Evolutionary conservation across 1,284 basidiomycete species (phyloP), one percentile per base, ranked within the genome.

Genomic region (Grifola frondosa): DNA sequence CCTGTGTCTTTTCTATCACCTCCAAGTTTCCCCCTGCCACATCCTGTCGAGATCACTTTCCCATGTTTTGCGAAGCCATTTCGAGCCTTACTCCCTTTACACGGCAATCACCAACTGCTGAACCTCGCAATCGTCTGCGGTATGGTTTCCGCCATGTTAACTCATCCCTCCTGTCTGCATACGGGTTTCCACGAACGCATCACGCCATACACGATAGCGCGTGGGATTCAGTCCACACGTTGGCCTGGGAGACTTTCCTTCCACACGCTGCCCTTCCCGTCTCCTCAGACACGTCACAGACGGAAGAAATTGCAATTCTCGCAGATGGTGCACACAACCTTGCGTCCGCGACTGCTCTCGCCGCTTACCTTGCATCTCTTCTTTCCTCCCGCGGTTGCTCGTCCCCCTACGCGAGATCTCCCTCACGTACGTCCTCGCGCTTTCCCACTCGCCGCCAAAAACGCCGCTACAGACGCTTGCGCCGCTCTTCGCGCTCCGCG

Each of bases 281-380:
- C 40, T 15, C 25, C 9, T 37, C 23, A 26, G 23, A 39, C 34
- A 28, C 28, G n/a, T 17, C 25, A 26, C 36, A 40, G 12, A 10
- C 46, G 13, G 40, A 42, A 40, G 38, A 56, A 29, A 52, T 71
- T 3, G 58, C 70, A 5, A 67, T 94, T 5, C 74, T 99, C 6
- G 84, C 88, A 2, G 97, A 99, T 60, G 97, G 97, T 4, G 96
- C 97, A 1, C 97, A 99, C 63, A 99, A 99, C 60, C 70, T 82
- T n/a, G 84, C 89, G 5, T 94, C 93, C 0, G 78, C 92, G 0
- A 52, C 63, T 15, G 81, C 81, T 0, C 77, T 99, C 7, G 73
- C 82, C 1, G 61, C 70, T 5, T 98, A 94, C 62, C 68, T 98
- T 44, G 71, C 78, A 25, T 61, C 69, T 2, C 64, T 86, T 6